Evolutionary conservation across 2,329 filamentous ascomycete species (phyloP).

Genomic region (Cordyceps tenuipes): DNA sequence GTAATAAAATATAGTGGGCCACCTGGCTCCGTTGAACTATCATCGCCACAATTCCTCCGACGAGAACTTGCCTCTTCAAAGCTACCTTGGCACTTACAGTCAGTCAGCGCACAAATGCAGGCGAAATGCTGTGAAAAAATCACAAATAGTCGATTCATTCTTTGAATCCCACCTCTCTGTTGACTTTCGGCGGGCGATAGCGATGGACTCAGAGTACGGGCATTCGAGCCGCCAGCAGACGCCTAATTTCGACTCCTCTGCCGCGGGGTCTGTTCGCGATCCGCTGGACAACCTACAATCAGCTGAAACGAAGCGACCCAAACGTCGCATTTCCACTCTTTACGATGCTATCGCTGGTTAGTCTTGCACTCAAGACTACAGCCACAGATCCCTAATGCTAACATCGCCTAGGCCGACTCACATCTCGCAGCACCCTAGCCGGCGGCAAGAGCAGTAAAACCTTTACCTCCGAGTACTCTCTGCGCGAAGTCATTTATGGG

Average conservation of each 20-base stretch:
- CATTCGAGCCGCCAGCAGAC: not conserved
- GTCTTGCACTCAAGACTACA: conserved; percentile 9
- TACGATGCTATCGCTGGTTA: conserved; percentile 68
- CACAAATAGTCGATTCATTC: not conserved
- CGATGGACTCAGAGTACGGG: conserved; percentile 1
- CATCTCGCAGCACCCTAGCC: not conserved
- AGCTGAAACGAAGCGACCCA: conserved; percentile 18
- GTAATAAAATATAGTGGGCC: not conserved
- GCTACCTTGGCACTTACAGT: not conserved
- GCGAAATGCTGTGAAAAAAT: not conserved
- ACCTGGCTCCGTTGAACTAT: not conserved
- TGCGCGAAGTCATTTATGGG: conserved; percentile 31
- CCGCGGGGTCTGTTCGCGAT: not conserved
- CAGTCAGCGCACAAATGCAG: not conserved
- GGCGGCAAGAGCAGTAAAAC: conserved; percentile 13
- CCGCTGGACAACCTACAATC: conserved; percentile 7
- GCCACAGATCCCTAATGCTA: not conserved
- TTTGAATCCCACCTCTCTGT: no score
- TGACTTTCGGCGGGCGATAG: not conserved
- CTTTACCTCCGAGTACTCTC: conserved; percentile 17
- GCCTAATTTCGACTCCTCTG: conserved; percentile 2
- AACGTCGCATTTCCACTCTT: conserved; percentile 41
- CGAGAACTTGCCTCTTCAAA: not conserved
- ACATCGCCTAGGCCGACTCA: not conserved
- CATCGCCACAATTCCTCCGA: not conserved